Percentiles rank a stretch among this genome's conserved stretches.
phyloP scores from a whole-genome alignment of 768 basidiomycete genomes.

The Lactarius trivialis region DNA sequence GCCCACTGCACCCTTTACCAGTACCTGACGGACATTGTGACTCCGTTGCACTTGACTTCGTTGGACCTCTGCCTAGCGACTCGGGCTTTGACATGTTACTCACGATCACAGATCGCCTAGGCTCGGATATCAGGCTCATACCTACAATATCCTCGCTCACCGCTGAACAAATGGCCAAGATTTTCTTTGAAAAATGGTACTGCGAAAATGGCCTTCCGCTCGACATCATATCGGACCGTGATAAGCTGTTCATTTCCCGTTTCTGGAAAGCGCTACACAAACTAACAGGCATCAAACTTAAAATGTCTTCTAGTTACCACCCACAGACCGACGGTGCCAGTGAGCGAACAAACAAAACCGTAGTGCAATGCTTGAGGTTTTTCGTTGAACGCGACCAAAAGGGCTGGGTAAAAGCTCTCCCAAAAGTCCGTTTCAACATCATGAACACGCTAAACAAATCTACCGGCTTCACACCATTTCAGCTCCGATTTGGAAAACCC shows the following conservation, averaged over 20 bases:
- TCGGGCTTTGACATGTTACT: no score
- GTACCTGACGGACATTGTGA: conserved; percentile 22
- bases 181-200: no score
- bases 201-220: no score
- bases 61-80: conserved; percentile 1
- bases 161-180: no score
- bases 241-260: neutral
- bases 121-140: no score
- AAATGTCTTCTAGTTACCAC: neutral
- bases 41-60: conserved; percentile 24
- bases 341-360: neutral
- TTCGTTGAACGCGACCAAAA: neutral
- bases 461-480: no score
- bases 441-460: no score
- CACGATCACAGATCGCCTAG: no score
- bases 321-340: conserved; percentile 2
- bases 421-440: no score
- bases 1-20: neutral
- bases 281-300: neutral
- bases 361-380: neutral
- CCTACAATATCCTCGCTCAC: no score
- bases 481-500: no score
- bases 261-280: conserved; percentile 2
- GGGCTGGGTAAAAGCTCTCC: neutral
- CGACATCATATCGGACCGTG: no score